A percentile compares a stretch with the other conserved stretches of the same genome.
These are phyloP conservation scores for Colletotrichum endophyticum DNA, from an alignment of 2,329 filamentous ascomycete genomes.

Conservation along the genomic window DNA sequence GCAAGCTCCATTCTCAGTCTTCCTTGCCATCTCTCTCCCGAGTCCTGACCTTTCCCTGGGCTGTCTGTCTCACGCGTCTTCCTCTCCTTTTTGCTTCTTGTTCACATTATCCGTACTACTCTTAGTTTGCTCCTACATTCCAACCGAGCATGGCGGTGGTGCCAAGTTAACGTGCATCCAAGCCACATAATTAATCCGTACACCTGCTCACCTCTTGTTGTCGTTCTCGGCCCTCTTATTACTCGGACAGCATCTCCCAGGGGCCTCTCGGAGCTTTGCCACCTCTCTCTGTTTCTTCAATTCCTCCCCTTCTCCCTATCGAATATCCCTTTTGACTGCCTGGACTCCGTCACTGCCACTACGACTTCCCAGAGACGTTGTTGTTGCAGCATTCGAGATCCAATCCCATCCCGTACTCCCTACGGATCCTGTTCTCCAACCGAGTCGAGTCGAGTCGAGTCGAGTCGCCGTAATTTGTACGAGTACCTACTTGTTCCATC, in stretches of 20 bases:
- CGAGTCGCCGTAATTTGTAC: background rate
- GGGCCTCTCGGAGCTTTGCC: background rate
- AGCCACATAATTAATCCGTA: conserved; percentile 20
- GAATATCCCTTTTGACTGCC: background rate
- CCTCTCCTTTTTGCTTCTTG: background rate
- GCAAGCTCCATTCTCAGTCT: background rate
- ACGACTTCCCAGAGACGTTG: background rate
- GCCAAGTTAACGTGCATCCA: conserved; percentile 11
- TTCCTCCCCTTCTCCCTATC: background rate
- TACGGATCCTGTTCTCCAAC: background rate
- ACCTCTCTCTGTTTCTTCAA: background rate
- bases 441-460: background rate
- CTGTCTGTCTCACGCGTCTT: background rate
- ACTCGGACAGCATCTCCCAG: conserved; percentile 4
- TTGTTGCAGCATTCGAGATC: background rate
- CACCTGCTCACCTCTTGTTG: conserved; percentile 1
- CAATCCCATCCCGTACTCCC: background rate
- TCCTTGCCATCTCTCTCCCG: background rate
- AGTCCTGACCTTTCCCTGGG: background rate
- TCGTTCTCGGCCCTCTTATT: conserved; percentile 17
- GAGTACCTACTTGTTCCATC: background rate
- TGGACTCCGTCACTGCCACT: background rate
- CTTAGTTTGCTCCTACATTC: conserved; percentile 15
- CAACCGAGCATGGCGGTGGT: conserved; percentile 7
- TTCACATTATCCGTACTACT: background rate